Evolutionary conservation across 305 asterid species (phyloP).

Genomic region (Fraxinus platypoda): DNA sequence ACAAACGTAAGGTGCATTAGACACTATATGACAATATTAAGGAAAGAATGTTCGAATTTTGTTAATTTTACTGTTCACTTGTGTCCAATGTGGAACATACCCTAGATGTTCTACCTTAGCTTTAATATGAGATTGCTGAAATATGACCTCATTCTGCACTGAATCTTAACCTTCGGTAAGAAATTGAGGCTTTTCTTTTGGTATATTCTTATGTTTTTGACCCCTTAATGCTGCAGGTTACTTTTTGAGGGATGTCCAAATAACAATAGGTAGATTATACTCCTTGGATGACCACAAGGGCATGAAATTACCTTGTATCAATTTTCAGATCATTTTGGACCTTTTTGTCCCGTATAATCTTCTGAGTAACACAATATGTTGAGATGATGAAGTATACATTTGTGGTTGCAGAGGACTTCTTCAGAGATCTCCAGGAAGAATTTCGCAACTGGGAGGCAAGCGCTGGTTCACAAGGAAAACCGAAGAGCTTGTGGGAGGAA

Average conservation of each 20-base stretch:
- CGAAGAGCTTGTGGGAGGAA: conserved; percentile 96
- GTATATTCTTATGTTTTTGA: conserved; percentile 48
- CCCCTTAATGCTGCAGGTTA: conserved; percentile 82
- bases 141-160: conserved; percentile 15
- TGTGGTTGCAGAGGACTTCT: conserved; percentile 68
- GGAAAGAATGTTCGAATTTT: not conserved
- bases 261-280: conserved; percentile 79
- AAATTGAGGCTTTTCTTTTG: not conserved
- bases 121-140: not conserved
- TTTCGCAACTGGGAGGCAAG: conserved; percentile 83
- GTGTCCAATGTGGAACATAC: not conserved
- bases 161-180: conserved; percentile 9
- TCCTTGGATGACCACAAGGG: conserved; percentile 31
- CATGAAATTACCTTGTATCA: conserved; percentile 25
- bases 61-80: not conserved
- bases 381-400: conserved; percentile 25
- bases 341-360: not conserved
- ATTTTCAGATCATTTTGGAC: conserved; percentile 18
- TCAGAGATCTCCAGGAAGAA: conserved; percentile 91
- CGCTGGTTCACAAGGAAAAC: conserved; percentile 67
- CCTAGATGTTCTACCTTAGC: not conserved
- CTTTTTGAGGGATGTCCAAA: conserved; percentile 86
- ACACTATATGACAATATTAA: not conserved
- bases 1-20: not conserved
- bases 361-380: not conserved